These are phyloP conservation scores for Peniophora sp. DNA, from an alignment of 1,284 basidiomycete genomes.

Conservation along the genomic window DNA sequence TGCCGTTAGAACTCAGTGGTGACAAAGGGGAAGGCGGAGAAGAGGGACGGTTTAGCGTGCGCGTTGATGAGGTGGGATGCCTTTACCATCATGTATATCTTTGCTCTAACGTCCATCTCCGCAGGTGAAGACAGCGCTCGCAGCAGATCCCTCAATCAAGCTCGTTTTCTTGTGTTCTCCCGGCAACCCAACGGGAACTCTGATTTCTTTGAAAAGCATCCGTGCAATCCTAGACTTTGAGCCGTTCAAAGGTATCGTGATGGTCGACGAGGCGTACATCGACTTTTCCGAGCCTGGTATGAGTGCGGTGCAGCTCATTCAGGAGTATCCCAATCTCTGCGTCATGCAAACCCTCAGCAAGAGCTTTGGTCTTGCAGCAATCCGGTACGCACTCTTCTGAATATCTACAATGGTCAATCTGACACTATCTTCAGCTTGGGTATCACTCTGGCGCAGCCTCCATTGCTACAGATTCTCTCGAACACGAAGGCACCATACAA, in stretches of 20 bases:
- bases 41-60: constrained; percentile 70
- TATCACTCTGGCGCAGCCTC: constrained; percentile 83
- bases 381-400: constrained; percentile 50
- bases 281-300: constrained; percentile 72
- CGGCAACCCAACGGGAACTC: constrained; percentile 93
- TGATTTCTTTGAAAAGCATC: constrained; percentile 71
- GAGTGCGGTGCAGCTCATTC: constrained; percentile 67
- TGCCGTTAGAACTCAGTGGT: constrained; percentile 63
- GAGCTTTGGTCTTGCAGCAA: constrained; percentile 92
- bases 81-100: not conserved
- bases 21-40: constrained; percentile 59
- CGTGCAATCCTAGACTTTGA: constrained; percentile 37
- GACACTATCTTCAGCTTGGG: constrained; percentile 55
- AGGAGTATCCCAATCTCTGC: constrained; percentile 83
- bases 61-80: constrained; percentile 63
- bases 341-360: constrained; percentile 97
- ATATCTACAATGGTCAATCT: not conserved
- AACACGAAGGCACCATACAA: constrained; percentile 99
- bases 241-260: constrained; percentile 70
- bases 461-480: constrained; percentile 85
- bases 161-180: constrained; percentile 95
- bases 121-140: constrained; percentile 68
- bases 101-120: not conserved
- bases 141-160: constrained; percentile 72
- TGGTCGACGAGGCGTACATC: constrained; percentile 97